Evolutionary conservation across 2,329 filamentous ascomycete genomes (phyloP).

Genomic region (Pseudogymnoascus sp.): DNA sequence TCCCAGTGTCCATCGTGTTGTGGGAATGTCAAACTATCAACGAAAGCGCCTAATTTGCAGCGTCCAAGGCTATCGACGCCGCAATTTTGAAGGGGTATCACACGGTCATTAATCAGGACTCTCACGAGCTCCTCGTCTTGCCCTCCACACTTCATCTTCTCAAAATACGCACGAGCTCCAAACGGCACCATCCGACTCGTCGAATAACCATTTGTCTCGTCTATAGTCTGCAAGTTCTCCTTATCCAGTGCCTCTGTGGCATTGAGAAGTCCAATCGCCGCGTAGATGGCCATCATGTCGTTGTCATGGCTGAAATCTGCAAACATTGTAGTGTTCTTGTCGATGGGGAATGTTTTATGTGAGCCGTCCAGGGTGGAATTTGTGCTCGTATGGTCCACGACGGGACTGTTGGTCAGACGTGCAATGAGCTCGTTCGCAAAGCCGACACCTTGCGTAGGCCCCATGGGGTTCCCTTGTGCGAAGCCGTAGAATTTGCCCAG

Average conservation of each 20-base stretch:
- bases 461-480: slow-evolving; percentile 68
- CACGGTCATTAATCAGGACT: slow-evolving; percentile 76
- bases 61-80: slow-evolving; percentile 62
- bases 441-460: slow-evolving; percentile 78
- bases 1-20: slow-evolving; percentile 66
- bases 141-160: slow-evolving; percentile 68
- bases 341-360: slow-evolving; percentile 65
- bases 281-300: slow-evolving; percentile 70
- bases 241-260: slow-evolving; percentile 48
- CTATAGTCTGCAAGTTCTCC: slow-evolving; percentile 42
- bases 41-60: slow-evolving; percentile 63
- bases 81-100: slow-evolving; percentile 66
- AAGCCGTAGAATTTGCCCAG: slow-evolving; percentile 83
- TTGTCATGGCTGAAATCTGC: slow-evolving; percentile 94
- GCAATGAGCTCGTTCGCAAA: slow-evolving; percentile 84
- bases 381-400: slow-evolving; percentile 65
- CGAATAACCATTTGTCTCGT: slow-evolving; percentile 60
- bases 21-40: slow-evolving; percentile 70
- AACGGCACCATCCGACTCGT: slow-evolving; percentile 79
- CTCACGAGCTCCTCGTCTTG: slow-evolving; percentile 65
- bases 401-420: slow-evolving; percentile 62
- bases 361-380: slow-evolving; percentile 70
- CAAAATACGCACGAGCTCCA: slow-evolving; percentile 72
- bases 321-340: slow-evolving; percentile 53
- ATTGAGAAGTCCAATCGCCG: slow-evolving; percentile 74